Conservation (phyloP, 140 eudicot species). For the Senecio squalidus region DNA sequence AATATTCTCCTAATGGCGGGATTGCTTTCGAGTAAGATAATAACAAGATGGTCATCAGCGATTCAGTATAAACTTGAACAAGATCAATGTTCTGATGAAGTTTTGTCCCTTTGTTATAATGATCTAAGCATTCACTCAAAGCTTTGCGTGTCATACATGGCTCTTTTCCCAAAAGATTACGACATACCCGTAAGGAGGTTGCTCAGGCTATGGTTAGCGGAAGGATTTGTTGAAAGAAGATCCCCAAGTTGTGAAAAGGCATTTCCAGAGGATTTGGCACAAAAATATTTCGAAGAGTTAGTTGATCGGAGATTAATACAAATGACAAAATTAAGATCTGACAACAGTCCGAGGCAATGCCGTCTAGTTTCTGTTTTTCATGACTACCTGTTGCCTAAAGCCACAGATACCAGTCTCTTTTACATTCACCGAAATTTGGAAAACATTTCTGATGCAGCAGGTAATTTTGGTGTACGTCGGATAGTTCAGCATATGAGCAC, state of each 20-base stretch:
- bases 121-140: slow-evolving; percentile 22
- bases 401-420: slow-evolving; percentile 38
- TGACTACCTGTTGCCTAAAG: slow-evolving; percentile 39
- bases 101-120: slow-evolving; percentile 22
- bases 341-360: slow-evolving; percentile 48
- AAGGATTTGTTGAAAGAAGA: slow-evolving; percentile 38
- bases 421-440: slow-evolving; percentile 23
- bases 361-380: slow-evolving; percentile 38
- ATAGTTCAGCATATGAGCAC: slow-evolving; percentile 34
- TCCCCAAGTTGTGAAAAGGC: background rate
- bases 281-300: slow-evolving; percentile 35
- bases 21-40: slow-evolving; percentile 18
- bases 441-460: background rate
- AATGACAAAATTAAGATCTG: slow-evolving; percentile 55
- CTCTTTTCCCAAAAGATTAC: slow-evolving; percentile 43
- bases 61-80: too few species aligned
- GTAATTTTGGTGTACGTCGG: slow-evolving; percentile 36
- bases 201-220: slow-evolving; percentile 52
- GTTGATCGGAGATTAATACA: slow-evolving; percentile 35
- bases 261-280: slow-evolving; percentile 38
- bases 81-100: background rate
- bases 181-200: slow-evolving; percentile 52
- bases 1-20: slow-evolving; percentile 44
- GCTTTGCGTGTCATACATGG: slow-evolving; percentile 38
- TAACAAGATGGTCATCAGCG: slow-evolving; percentile 4